phyloP scores from a whole-genome alignment of 768 basidiomycete species.

The Lentinula raphanica region DNA sequence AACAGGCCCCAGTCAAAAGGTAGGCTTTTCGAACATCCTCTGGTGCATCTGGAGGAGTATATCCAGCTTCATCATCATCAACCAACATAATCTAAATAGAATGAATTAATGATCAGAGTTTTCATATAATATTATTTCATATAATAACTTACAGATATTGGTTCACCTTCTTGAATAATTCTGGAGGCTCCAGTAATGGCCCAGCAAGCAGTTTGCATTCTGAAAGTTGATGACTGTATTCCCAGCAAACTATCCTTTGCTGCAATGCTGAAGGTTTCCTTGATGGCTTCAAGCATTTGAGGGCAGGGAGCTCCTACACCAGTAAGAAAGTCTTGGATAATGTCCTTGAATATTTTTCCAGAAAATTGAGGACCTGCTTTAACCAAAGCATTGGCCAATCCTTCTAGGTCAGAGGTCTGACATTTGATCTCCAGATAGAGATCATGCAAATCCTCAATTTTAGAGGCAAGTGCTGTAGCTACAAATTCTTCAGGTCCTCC shows the following conservation, averaged over 20 bases:
- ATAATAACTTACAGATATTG: neutral
- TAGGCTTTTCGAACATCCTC: neutral
- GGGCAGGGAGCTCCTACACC: neutral
- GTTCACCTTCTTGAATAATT: neutral
- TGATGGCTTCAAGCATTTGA: neutral
- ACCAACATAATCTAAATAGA: neutral
- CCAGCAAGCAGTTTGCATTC: neutral
- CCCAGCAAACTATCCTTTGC: neutral
- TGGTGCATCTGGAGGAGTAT: neutral
- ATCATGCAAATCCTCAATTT: neutral
- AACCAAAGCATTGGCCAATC: neutral
- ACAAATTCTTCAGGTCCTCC: neutral
- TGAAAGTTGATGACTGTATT: neutral
- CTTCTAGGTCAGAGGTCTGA: neutral
- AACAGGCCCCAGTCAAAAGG: neutral
- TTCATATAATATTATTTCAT: neutral
- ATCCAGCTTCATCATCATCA: neutral
- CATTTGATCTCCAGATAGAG: neutral
- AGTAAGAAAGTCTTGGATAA: neutral
- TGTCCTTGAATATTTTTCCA: neutral
- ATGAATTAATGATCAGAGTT: too few relatives aligned
- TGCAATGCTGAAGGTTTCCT: neutral
- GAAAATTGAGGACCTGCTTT: neutral
- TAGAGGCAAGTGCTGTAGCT: neutral
- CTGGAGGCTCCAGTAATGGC: neutral